phyloP scores from a whole-genome alignment of 139 green algal genomes.

The Gonium pectorale region DNA sequence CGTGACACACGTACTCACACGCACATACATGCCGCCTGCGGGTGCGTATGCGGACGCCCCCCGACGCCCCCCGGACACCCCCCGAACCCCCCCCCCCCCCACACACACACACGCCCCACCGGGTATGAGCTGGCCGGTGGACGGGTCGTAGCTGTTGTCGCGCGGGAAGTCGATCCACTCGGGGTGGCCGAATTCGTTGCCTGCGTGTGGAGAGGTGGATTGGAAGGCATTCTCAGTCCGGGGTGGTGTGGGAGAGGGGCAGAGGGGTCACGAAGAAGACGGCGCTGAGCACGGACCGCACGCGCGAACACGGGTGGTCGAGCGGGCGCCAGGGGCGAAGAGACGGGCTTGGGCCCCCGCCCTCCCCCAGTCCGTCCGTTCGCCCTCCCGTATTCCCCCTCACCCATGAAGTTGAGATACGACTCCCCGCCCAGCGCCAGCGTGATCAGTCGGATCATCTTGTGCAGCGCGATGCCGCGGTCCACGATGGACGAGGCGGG shows the following conservation, averaged over 20 bases:
- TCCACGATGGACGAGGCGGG: constrained; percentile 75
- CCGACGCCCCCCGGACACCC: not conserved
- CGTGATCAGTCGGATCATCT: constrained; percentile 96
- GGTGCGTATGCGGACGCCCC: no score
- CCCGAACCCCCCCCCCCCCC: not conserved
- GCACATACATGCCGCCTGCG: no score
- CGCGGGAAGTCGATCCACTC: constrained; percentile 98
- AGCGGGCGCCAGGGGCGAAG: no score
- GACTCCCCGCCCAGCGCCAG: constrained; percentile 93
- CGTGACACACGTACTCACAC: no score
- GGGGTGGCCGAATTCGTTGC: constrained; percentile 96
- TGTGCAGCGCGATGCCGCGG: constrained; percentile 97
- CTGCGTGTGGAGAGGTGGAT: constrained; percentile 81
- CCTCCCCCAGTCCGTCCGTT: not conserved
- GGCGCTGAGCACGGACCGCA: no score
- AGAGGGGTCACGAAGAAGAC: no score
- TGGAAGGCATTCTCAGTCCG: no score
- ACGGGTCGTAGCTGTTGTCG: constrained; percentile 93
- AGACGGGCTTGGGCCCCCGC: no score
- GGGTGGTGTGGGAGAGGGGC: no score
- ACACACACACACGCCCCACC: constrained; percentile 38
- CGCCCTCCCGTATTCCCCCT: not conserved
- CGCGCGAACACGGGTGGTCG: no score
- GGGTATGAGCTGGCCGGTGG: constrained; percentile 83
- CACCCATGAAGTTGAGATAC: constrained; percentile 97